A percentile compares a stretch with the other conserved stretches of the same genome.
phyloP scores from a whole-genome alignment of 306 rosid genomes.

The Vigna hirtella region DNA sequence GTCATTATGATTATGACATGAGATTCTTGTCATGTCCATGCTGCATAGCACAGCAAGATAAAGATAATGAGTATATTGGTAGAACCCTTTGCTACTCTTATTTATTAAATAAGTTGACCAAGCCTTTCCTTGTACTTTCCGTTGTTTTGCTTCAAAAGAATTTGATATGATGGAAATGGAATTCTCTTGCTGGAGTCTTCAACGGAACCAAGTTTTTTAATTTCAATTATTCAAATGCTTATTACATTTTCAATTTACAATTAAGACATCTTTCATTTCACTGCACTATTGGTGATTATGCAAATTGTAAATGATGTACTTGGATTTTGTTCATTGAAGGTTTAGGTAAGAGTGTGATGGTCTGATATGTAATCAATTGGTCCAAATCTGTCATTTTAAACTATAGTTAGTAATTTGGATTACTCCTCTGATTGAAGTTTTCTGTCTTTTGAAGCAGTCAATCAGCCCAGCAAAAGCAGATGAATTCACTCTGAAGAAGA shows the following conservation, averaged over 20 bases:
- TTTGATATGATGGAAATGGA: not conserved
- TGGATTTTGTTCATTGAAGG: conserved; percentile 10
- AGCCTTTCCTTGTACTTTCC: not conserved
- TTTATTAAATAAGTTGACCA: not conserved
- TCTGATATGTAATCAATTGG: not conserved
- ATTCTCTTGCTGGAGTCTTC: not conserved
- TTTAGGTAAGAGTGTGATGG: conserved; percentile 16
- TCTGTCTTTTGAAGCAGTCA: conserved; percentile 57
- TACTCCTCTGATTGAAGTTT: conserved; percentile 10
- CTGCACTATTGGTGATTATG: not conserved
- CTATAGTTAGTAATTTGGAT: conserved; percentile 20
- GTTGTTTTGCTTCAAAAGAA: not conserved
- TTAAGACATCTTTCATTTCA: not conserved
- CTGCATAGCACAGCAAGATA: not conserved
- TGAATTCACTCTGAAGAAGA: conserved; percentile 86
- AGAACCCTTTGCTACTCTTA: not conserved
- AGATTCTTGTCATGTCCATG: not conserved
- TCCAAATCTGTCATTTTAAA: not conserved
- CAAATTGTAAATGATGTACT: not conserved
- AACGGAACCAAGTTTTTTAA: not conserved
- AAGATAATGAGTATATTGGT: not conserved
- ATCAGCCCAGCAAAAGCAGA: conserved; percentile 86
- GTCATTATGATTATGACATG: not conserved
- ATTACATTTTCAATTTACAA: not conserved
- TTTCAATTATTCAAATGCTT: not conserved